phyloP scores from a whole-genome alignment of 495 filamentous ascomycete genomes.

The Penicillium turbatum region DNA sequence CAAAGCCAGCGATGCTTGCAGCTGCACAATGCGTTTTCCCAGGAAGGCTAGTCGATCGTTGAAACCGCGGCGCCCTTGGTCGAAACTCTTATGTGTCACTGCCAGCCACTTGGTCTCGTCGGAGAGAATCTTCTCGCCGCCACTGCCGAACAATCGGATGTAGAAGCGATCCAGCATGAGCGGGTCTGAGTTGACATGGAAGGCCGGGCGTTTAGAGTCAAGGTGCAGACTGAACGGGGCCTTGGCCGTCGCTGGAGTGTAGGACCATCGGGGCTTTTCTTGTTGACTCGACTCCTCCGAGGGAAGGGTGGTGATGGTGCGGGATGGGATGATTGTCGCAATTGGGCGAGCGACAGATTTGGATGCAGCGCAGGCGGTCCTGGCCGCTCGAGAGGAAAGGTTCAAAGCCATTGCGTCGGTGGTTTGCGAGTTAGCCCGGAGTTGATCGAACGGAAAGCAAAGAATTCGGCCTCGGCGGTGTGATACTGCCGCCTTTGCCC shows the following conservation, averaged over 20 bases:
- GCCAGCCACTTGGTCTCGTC: constrained; percentile 97
- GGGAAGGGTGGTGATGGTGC: constrained; percentile 22
- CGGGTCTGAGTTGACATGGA: constrained; percentile 70
- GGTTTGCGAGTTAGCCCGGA: constrained; percentile 16
- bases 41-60: constrained; percentile 91
- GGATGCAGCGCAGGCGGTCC: constrained; percentile 32
- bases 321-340: constrained; percentile 17
- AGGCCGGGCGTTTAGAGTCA: constrained; percentile 49
- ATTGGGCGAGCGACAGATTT: constrained; percentile 17
- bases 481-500: constrained; percentile 22
- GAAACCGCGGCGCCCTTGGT: constrained; percentile 87
- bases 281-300: constrained; percentile 29
- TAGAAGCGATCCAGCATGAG: constrained; percentile 70
- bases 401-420: constrained; percentile 36
- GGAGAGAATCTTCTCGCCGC: constrained; percentile 66
- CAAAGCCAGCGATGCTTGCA: constrained; percentile 72
- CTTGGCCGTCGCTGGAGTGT: constrained; percentile 73
- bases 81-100: constrained; percentile 97
- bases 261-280: constrained; percentile 70
- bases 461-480: constrained; percentile 31
- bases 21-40: constrained; percentile 73
- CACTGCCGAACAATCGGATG: constrained; percentile 61
- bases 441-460: constrained; percentile 21
- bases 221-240: constrained; percentile 58
- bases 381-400: constrained; percentile 34